Evolutionary conservation across 2,329 filamentous ascomycete species (phyloP).

Genomic region (Sarocladium brachiariae): DNA sequence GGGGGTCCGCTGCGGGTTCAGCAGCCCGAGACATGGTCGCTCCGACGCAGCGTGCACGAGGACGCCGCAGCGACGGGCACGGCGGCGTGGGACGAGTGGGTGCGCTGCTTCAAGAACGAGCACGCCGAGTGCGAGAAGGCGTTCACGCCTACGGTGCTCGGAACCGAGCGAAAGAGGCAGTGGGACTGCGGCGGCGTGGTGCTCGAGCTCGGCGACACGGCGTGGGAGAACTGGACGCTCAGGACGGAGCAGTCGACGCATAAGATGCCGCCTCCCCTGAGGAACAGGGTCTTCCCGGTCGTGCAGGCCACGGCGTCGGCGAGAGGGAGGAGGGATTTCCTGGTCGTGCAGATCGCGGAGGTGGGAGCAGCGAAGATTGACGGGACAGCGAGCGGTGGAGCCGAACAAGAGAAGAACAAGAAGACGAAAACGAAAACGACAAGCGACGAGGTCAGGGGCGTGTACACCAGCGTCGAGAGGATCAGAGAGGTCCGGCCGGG

Average conservation of each 20-base stretch:
- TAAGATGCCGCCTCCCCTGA: constrained; percentile 51
- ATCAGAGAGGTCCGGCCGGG: constrained; percentile 38
- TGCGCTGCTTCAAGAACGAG: constrained; percentile 46
- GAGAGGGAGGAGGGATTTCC: constrained; percentile 36
- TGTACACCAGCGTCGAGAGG: constrained; percentile 61
- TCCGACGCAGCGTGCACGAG: constrained; percentile 55
- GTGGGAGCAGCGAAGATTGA: constrained; percentile 9
- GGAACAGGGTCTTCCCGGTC: constrained; percentile 59
- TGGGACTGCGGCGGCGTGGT: constrained; percentile 40
- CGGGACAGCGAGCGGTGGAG: constrained; percentile 20
- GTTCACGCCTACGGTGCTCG: constrained; percentile 32
- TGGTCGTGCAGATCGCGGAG: constrained; percentile 50
- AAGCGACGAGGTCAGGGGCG: constrained; percentile 37
- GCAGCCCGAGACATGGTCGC: constrained; percentile 53
- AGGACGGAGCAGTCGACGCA: constrained; percentile 60
- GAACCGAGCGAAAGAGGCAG: constrained; percentile 28
- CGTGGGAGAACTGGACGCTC: constrained; percentile 43
- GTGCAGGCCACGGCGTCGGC: constrained; percentile 51
- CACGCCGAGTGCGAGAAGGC: constrained; percentile 32
- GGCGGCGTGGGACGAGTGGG: constrained; percentile 59
- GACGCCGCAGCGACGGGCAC: constrained; percentile 43
- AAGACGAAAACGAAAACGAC: no score
- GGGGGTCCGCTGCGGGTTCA: constrained; percentile 13
- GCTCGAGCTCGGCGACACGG: constrained; percentile 18
- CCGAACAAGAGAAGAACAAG: no score